phyloP scores from a whole-genome alignment of 169 alveolate genomes.

The Theileria parva region DNA sequence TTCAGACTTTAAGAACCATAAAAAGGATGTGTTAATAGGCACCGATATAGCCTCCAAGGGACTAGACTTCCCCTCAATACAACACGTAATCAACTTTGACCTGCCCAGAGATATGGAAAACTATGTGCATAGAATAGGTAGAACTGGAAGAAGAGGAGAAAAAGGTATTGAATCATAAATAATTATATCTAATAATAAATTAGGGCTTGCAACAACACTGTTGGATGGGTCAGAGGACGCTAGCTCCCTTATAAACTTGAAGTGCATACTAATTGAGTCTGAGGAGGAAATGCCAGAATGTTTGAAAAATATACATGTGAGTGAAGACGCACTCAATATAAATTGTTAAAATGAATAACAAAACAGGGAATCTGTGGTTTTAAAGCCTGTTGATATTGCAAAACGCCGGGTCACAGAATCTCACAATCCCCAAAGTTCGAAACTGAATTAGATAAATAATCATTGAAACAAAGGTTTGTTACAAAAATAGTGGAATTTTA shows the following conservation, averaged over 20 bases:
- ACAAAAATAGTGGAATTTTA: too few relatives aligned
- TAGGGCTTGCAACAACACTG: slow-evolving; percentile 91
- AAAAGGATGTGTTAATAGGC: slow-evolving; percentile 86
- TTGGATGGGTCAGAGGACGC: slow-evolving; percentile 82
- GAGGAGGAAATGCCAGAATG: slow-evolving; percentile 87
- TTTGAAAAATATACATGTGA: slow-evolving; percentile 80
- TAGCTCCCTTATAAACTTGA: slow-evolving; percentile 80
- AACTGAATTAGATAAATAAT: slow-evolving; percentile 56
- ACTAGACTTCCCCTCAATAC: slow-evolving; percentile 94
- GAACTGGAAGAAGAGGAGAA: slow-evolving; percentile 97
- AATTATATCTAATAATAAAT: background rate
- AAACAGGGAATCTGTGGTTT: slow-evolving; percentile 84
- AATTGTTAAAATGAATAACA: background rate
- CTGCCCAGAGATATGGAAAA: slow-evolving; percentile 96
- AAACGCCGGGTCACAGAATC: slow-evolving; percentile 91
- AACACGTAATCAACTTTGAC: slow-evolving; percentile 97
- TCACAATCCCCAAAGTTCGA: slow-evolving; percentile 87
- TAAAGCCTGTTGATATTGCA: slow-evolving; percentile 91
- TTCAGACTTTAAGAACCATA: slow-evolving; percentile 79
- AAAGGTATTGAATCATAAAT: background rate
- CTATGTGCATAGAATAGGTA: slow-evolving; percentile 97
- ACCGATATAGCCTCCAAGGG: slow-evolving; percentile 98
- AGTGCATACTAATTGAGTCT: slow-evolving; percentile 88
- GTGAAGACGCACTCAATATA: slow-evolving; percentile 75
- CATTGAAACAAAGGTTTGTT: background rate